Conservation (phyloP, 2,329 filamentous ascomycete species). For the Diplodia mutila region DNA sequence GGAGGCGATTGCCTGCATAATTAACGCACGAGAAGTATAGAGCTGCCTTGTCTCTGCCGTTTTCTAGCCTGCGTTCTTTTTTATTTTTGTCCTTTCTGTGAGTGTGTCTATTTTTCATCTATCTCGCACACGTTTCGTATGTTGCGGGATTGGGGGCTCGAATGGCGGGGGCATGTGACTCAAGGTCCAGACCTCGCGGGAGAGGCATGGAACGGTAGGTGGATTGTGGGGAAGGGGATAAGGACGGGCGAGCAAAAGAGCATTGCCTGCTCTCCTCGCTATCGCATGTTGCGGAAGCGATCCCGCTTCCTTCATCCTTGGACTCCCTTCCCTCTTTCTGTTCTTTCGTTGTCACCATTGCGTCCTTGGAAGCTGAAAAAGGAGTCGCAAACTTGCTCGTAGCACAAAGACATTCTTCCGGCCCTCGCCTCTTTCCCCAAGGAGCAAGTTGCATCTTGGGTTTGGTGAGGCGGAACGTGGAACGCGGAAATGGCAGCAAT, state of each 20-base stretch:
- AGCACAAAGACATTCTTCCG: background rate
- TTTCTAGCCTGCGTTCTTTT: background rate
- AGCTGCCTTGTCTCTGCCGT: background rate
- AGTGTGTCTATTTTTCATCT: too few relatives aligned
- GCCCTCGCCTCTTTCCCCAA: background rate
- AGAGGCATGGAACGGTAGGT: background rate
- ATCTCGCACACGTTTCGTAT: background rate
- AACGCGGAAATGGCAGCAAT: background rate
- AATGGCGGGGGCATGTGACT: background rate
- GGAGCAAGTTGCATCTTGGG: background rate
- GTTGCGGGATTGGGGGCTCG: background rate
- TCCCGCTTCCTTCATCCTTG: background rate
- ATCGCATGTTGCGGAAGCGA: background rate
- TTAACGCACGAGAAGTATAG: background rate
- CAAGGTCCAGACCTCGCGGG: background rate
- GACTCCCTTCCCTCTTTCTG: background rate
- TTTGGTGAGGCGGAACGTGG: too few relatives aligned
- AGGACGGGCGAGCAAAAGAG: too few relatives aligned
- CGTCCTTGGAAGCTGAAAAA: background rate
- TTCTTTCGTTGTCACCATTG: background rate
- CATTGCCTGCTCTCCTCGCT: too few relatives aligned
- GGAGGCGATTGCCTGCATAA: too few relatives aligned
- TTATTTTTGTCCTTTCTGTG: background rate
- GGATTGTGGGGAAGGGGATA: background rate
- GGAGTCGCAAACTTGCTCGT: background rate